Conservation (phyloP, 2,329 filamentous ascomycete species). For the Byssoonygena ceratinophila region DNA sequence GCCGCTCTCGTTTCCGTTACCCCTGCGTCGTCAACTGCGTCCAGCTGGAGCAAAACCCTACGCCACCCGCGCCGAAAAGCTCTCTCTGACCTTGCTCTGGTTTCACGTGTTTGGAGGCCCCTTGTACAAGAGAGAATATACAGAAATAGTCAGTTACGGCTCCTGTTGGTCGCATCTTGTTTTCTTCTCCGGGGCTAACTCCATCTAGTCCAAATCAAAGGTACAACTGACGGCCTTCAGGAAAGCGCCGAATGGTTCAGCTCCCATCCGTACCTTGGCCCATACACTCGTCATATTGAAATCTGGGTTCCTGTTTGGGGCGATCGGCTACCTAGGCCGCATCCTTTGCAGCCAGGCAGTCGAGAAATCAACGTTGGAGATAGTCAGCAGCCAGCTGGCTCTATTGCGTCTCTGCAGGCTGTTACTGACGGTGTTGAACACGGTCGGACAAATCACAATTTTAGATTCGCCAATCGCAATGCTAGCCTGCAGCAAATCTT, state of each 20-base stretch:
- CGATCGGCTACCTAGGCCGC: slow-evolving; percentile 43
- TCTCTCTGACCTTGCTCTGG: slow-evolving; percentile 55
- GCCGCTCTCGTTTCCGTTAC: slow-evolving; percentile 50
- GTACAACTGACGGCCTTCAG: slow-evolving; percentile 52
- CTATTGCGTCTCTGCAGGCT: slow-evolving; percentile 20
- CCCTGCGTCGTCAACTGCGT: slow-evolving; percentile 42
- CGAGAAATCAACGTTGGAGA: slow-evolving; percentile 20
- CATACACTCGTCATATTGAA: slow-evolving; percentile 61
- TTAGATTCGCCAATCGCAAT: slow-evolving; percentile 44
- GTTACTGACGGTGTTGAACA: slow-evolving; percentile 23
- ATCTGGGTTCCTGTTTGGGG: slow-evolving; percentile 66
- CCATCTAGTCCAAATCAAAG: slow-evolving; percentile 56
- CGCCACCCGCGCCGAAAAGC: slow-evolving; percentile 58
- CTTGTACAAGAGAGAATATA: slow-evolving; percentile 63
- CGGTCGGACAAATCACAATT: slow-evolving; percentile 24
- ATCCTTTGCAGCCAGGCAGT: slow-evolving; percentile 28
- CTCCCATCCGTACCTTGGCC: slow-evolving; percentile 47
- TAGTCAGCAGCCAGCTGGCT: slow-evolving; percentile 19
- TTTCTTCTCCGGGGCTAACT: neutral
- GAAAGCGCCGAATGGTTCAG: slow-evolving; percentile 53
- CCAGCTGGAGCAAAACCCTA: slow-evolving; percentile 54
- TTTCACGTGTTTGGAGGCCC: slow-evolving; percentile 50
- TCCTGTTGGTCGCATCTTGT: slow-evolving; percentile 5
- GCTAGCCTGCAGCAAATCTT: slow-evolving; percentile 62
- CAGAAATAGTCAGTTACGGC: slow-evolving; percentile 44